These are phyloP conservation scores for Limnanthes douglasii DNA, from an alignment of 345 rosid genomes.

Conservation along the genomic window DNA sequence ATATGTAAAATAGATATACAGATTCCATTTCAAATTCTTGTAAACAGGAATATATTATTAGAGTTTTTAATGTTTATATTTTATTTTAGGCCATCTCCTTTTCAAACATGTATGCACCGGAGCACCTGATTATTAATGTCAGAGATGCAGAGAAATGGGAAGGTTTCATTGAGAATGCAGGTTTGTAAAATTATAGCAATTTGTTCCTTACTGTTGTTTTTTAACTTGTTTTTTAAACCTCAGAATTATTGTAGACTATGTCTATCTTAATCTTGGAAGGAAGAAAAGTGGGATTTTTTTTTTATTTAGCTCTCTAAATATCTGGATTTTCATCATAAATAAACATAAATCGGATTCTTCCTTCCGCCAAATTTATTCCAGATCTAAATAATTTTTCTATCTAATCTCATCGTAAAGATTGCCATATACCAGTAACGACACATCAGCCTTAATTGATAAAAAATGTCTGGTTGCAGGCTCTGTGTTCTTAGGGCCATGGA, in stretches of 20 bases:
- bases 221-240: too few species aligned
- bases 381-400: not conserved
- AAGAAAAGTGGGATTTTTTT: too few species aligned
- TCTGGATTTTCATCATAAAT: not conserved
- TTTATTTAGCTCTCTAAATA: too few species aligned
- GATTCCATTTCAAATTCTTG: constrained; percentile 3
- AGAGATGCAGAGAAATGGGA: constrained; percentile 93
- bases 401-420: not conserved
- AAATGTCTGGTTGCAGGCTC: constrained; percentile 50
- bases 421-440: not conserved
- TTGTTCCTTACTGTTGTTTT: too few species aligned
- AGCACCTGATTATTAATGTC: constrained; percentile 82
- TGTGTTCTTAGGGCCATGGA: constrained; percentile 83
- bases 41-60: not conserved
- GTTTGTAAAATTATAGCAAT: too few species aligned
- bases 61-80: not conserved
- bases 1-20: not conserved
- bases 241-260: too few species aligned
- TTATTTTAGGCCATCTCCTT: constrained; percentile 51
- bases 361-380: not conserved
- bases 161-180: constrained; percentile 69
- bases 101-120: constrained; percentile 89
- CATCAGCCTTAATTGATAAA: not conserved
- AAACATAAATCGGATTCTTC: too few species aligned
- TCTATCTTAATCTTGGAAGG: too few species aligned